phyloP scores from a whole-genome alignment of 495 filamentous ascomycete species.

The Neurospora sublineolata region DNA sequence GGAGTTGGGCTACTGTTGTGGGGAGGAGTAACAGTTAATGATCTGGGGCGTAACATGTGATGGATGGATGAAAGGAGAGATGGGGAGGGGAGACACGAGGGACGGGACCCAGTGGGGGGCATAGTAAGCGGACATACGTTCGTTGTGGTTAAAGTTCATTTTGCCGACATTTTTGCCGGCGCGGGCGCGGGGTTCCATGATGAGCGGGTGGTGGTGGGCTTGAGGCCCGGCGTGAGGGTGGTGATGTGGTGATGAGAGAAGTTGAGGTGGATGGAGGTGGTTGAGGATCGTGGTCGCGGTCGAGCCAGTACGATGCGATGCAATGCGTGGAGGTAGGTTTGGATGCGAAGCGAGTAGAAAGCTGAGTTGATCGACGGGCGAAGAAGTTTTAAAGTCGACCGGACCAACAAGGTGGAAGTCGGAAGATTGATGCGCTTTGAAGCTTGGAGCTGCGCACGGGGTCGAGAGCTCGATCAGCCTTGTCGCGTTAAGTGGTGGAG shows the following conservation, averaged over 20 bases:
- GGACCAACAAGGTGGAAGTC: neutral
- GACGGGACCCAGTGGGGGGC: too few relatives aligned
- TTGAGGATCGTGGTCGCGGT: neutral
- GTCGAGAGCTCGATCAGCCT: neutral
- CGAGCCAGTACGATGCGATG: neutral
- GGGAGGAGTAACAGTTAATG: too few relatives aligned
- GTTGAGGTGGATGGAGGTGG: neutral
- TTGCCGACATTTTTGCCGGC: constrained; percentile 78
- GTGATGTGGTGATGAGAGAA: neutral
- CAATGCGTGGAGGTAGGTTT: neutral
- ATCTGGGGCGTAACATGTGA: too few relatives aligned
- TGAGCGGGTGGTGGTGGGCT: neutral
- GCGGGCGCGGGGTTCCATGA: constrained; percentile 62
- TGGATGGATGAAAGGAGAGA: neutral
- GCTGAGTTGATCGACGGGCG: neutral
- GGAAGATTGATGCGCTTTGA: neutral
- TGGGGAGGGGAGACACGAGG: neutral
- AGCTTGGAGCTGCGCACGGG: neutral
- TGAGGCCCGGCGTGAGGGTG: neutral
- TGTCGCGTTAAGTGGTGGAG: neutral
- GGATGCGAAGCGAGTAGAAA: neutral
- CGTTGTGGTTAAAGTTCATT: constrained; percentile 67
- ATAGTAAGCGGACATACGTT: constrained; percentile 54
- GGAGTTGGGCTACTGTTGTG: constrained; percentile 61
- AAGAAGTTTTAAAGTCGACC: neutral